phyloP scores from a whole-genome alignment of 768 basidiomycete species.

The Calocybe gangraenosa region DNA sequence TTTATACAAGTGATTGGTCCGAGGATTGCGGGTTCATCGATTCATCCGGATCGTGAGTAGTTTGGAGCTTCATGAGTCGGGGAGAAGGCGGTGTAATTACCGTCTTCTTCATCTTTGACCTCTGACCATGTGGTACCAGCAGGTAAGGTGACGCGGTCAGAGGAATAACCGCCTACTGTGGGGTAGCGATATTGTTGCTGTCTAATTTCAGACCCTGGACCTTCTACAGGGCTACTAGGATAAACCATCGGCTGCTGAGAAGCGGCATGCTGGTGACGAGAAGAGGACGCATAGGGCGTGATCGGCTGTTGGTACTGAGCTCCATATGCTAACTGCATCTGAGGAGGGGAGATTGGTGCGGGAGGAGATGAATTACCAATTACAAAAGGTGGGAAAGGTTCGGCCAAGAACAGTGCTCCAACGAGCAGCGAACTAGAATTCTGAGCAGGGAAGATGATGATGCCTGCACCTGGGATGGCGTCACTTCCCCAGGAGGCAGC shows the following conservation, averaged over 20 bases:
- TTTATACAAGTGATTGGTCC: constrained; percentile 1
- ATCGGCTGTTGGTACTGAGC: constrained; percentile 27
- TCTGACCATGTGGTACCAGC: constrained; percentile 13
- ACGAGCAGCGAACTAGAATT: constrained; percentile 49
- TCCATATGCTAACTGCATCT: constrained; percentile 24
- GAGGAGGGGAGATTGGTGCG: constrained; percentile 24
- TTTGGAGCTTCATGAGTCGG: constrained; percentile 20
- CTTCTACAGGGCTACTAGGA: constrained; percentile 31
- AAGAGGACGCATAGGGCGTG: constrained; percentile 28
- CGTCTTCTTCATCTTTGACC: constrained; percentile 28
- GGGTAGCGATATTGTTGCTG: constrained; percentile 33
- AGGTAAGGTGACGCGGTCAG: constrained; percentile 10
- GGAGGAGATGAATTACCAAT: constrained; percentile 25
- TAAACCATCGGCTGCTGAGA: constrained; percentile 28
- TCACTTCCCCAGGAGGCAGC: constrained; percentile 48
- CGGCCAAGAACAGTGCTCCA: constrained; percentile 44
- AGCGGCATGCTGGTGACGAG: constrained; percentile 29
- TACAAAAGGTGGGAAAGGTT: constrained; percentile 46
- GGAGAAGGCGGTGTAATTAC: constrained; percentile 17
- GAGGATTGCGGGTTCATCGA: neutral
- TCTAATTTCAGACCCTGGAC: constrained; percentile 22
- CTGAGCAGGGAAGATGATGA: constrained; percentile 49
- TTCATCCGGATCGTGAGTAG: constrained; percentile 19
- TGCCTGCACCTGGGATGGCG: constrained; percentile 41
- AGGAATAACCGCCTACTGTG: constrained; percentile 21